Base-by-base conservation (phyloP, 1,284 basidiomycete species). In the Moesziomyces aphidis region DNA sequence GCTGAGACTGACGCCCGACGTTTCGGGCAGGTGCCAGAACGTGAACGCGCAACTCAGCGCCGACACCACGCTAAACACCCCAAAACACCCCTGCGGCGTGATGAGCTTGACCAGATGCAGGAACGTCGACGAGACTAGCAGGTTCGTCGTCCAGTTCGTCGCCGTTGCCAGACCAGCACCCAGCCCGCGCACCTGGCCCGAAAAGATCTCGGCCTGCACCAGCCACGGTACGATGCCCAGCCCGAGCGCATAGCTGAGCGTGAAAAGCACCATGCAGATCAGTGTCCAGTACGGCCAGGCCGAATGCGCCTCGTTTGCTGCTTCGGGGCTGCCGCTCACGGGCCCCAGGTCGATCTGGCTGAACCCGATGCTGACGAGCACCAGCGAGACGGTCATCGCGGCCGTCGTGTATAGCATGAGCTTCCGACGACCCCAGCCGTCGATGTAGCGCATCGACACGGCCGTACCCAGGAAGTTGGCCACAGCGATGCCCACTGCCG, bases 171-270 rank as follows among this genome's bases (percentile, higher is more conserved):
- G 44, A 0, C 71, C 77, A 4, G 65, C 73, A 2, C 79, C 79
- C 1, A 78, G 6, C 1, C 76, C 66, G 15, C 77, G 55, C 2
- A 74, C 58, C 17, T 67, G 65, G 24, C 67, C 71, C 7, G 73
- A 62, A 19, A 81, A 78, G 46, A 77, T 68, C 36, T 82, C 80
- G 8, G 77, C 66, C 55, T 78, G 75, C 17, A 82, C 61, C 9
- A 82, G 61, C 80, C 80, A 82, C 0, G 80, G 80, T 0, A 81
- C 56, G 26, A 80, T 78, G 5, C 80, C 80, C 5, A 79, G 48
- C 2, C 80, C 80, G 13, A 82, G 68, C 3, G 80, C 79, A 34
- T 80, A 82, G 54, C 46, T 68, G 22, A 79, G 68, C 22, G 72
- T 75, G 44, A 74, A 72, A 1, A 73, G 36, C 48, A 80, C 61